Evolutionary conservation across 2,329 filamentous ascomycete species (phyloP), one percentile per base, ranked within the genome.

Genomic region (Acrodontium crateriforme): DNA sequence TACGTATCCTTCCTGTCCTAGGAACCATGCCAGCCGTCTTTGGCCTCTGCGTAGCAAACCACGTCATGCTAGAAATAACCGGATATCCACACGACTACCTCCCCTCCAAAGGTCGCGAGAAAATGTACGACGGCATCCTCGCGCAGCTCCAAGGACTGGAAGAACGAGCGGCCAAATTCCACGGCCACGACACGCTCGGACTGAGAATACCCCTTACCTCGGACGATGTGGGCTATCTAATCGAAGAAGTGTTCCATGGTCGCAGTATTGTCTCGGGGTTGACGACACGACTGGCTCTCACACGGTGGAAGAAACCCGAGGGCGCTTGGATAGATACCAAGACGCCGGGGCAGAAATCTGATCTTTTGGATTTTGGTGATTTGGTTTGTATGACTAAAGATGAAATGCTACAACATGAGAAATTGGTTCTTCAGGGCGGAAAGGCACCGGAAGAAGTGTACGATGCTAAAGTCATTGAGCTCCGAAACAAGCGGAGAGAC

Each of bases 1-100:
- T 93, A 7, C 70, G 89, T n/a, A 98, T 98, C 32, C 58, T 98
- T 6, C 89, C 89, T 0, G 89, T 98, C 0, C 60, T 98, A 3
- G 89, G 89, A 1, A 98, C 89, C 0, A 94, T 98, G 85, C 89
- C 89, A 0, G 87, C 89, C 2, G 77, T 95, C 1, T 98, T 98
- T 52, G 89, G 89, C 6, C 79, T 94, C 31, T 80, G 78, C 0
- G 72, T 81, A 6, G 89, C 89, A 3, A 98, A 95, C 55, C 83
- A 95, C 50, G 74, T 95, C 34, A 87, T 98, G 39, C 67, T 92
- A 31, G 71, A 74, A 32, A 70, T 95, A 25, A 57, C 67, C 39
- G 80, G 75, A 6, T 98, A 98, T 46, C 89, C 89, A 0, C 70
- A 78, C 25, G 84, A 92, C 38, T 92, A 89, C 50, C 60, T 82